A percentile compares a stretch with the other conserved stretches of the same genome.
Evolutionary conservation across 208 protist species (phyloP).

Genomic region (Naegleria gruberi): DNA sequence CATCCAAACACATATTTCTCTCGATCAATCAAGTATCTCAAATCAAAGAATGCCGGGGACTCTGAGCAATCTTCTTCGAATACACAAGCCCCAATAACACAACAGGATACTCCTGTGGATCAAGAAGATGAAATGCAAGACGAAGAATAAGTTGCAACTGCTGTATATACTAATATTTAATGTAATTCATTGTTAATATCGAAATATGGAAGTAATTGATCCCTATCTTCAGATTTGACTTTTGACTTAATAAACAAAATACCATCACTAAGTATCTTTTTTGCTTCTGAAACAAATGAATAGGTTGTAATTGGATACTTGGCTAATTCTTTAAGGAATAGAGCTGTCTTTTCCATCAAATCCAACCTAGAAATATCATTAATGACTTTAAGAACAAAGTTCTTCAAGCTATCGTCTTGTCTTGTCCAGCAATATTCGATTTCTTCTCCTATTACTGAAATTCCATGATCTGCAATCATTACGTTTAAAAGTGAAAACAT

Average conservation of each 20-base stretch:
- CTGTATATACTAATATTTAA: background rate
- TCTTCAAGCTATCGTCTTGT: background rate
- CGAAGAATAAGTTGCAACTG: background rate
- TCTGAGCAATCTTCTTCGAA: background rate
- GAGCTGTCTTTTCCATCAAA: background rate
- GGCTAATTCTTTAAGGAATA: background rate
- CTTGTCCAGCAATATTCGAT: background rate
- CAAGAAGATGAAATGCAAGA: background rate
- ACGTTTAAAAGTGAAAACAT: background rate
- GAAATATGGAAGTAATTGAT: background rate
- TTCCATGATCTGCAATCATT: background rate
- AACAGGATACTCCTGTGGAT: background rate
- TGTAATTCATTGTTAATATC: background rate
- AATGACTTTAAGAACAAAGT: background rate
- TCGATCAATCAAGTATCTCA: background rate
- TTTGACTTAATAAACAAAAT: background rate
- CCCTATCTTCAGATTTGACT: background rate
- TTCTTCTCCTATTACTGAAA: background rate
- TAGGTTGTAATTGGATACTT: background rate
- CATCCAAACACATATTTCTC: constrained; percentile 35
- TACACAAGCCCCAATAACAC: background rate
- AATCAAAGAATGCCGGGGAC: background rate
- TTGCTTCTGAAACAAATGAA: background rate
- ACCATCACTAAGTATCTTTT: background rate
- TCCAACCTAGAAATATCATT: background rate